Percentiles rank a stretch among this genome's conserved stretches.
Evolutionary conservation across 352 stramenopile genomes (phyloP).

Genomic region (Phytophthora ramorum): DNA sequence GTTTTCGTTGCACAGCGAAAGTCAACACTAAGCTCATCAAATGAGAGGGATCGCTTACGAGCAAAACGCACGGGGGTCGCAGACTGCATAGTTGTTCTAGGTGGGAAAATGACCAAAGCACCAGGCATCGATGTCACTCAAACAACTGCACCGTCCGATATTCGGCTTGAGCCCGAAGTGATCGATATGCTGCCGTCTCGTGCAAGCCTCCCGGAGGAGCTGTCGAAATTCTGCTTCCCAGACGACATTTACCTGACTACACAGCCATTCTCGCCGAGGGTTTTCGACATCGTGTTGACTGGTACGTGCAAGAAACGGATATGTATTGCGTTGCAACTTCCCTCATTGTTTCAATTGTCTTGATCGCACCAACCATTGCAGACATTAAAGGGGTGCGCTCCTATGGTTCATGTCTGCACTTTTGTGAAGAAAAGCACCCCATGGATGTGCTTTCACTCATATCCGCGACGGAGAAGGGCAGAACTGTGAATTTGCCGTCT

Average conservation of each 20-base stretch:
- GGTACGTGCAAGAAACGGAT: constrained; percentile 27
- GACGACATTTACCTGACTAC: constrained; percentile 59
- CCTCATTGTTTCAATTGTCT: not conserved
- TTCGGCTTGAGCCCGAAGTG: constrained; percentile 60
- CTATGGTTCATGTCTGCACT: constrained; percentile 73
- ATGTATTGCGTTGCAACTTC: not conserved
- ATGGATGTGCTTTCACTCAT: constrained; percentile 74
- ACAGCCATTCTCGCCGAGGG: constrained; percentile 44
- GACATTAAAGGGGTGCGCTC: constrained; percentile 64
- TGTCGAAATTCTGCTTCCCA: constrained; percentile 81
- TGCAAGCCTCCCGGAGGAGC: constrained; percentile 59
- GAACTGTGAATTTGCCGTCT: constrained; percentile 53
- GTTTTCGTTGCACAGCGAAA: constrained; percentile 20
- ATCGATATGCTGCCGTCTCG: constrained; percentile 56
- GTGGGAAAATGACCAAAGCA: constrained; percentile 50
- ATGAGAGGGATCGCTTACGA: constrained; percentile 18
- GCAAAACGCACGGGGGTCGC: constrained; percentile 41
- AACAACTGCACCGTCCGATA: constrained; percentile 48
- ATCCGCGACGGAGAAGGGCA: constrained; percentile 47
- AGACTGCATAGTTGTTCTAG: constrained; percentile 67
- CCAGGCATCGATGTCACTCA: constrained; percentile 38
- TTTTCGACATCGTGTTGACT: constrained; percentile 79
- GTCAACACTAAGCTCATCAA: constrained; percentile 4
- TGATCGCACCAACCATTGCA: constrained; percentile 5
- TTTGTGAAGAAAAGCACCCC: constrained; percentile 64